Evolutionary conservation across 2,329 filamentous ascomycete species (phyloP).

Genomic region (Metarhizium sp.): DNA sequence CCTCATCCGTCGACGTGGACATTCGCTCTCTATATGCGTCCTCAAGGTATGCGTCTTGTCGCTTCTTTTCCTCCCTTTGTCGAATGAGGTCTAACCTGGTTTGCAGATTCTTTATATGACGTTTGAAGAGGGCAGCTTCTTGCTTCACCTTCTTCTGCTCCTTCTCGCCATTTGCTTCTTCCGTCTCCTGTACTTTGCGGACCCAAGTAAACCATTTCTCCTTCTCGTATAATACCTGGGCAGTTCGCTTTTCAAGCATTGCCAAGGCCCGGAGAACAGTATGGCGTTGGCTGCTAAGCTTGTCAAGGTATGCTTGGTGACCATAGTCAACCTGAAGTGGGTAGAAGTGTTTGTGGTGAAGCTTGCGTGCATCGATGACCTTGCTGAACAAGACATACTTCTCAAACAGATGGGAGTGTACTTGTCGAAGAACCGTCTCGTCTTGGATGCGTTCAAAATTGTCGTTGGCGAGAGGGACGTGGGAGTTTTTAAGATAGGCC

Average conservation of each 20-base stretch:
- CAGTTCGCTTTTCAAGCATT: constrained; percentile 10
- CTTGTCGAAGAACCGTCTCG: constrained; percentile 6
- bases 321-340: constrained; percentile 14
- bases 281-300: constrained; percentile 14
- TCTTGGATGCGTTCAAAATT: constrained; percentile 10
- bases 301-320: constrained; percentile 17
- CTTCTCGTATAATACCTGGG: constrained; percentile 14
- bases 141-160: constrained; percentile 17
- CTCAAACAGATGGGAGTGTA: constrained; percentile 13
- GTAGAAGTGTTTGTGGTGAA: constrained; percentile 18
- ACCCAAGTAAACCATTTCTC: constrained; percentile 17
- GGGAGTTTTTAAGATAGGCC: constrained; percentile 6
- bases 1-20: constrained; percentile 10
- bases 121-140: constrained; percentile 18
- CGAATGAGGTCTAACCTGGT: constrained; percentile 10
- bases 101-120: constrained; percentile 15
- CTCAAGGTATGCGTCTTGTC: constrained; percentile 19
- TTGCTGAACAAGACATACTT: constrained; percentile 13
- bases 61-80: constrained; percentile 15
- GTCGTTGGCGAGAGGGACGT: constrained; percentile 13
- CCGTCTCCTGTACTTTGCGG: constrained; percentile 12
- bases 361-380: constrained; percentile 16
- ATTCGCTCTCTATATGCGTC: constrained; percentile 15
- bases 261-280: constrained; percentile 10
- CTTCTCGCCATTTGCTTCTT: constrained; percentile 16